These are phyloP conservation scores for Vaccinium vitisidaea DNA, from an alignment of 148 eudicot genomes.

Conservation along the genomic window DNA sequence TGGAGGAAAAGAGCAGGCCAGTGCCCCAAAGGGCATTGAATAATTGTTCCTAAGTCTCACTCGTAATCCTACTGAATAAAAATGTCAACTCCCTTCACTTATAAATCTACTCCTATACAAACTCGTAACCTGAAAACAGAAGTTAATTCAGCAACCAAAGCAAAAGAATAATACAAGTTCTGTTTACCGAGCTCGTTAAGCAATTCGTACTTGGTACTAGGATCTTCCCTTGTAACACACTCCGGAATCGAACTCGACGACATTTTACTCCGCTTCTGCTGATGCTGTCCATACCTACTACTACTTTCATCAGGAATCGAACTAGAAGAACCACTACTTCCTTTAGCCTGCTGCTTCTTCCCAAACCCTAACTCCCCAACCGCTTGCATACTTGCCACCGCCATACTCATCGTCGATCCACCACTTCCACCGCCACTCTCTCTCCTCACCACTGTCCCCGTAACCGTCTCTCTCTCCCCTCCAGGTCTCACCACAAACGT, in stretches of 20 bases:
- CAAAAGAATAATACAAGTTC: background rate
- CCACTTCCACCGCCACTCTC: constrained; percentile 30
- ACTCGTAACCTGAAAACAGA: background rate
- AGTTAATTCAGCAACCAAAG: background rate
- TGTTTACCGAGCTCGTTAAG: constrained; percentile 81
- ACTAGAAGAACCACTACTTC: constrained; percentile 11
- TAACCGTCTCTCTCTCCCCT: constrained; percentile 42
- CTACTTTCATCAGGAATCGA: constrained; percentile 28
- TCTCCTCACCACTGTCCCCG: constrained; percentile 62
- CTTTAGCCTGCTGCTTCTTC: constrained; percentile 38
- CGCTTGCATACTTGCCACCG: constrained; percentile 94
- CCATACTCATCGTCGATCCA: constrained; percentile 63
- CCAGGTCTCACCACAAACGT: constrained; percentile 69
- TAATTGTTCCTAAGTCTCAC: background rate
- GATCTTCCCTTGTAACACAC: constrained; percentile 77
- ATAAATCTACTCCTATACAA: background rate
- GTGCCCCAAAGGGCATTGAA: no score
- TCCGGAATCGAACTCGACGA: constrained; percentile 86
- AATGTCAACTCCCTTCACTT: background rate
- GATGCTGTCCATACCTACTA: constrained; percentile 36
- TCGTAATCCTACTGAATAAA: background rate
- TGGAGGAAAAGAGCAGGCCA: no score
- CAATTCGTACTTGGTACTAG: constrained; percentile 72
- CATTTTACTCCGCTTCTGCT: constrained; percentile 50
- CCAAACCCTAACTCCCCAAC: constrained; percentile 65